phyloP scores from a whole-genome alignment of 2,329 filamentous ascomycete genomes.

The Capronia epimyces region DNA sequence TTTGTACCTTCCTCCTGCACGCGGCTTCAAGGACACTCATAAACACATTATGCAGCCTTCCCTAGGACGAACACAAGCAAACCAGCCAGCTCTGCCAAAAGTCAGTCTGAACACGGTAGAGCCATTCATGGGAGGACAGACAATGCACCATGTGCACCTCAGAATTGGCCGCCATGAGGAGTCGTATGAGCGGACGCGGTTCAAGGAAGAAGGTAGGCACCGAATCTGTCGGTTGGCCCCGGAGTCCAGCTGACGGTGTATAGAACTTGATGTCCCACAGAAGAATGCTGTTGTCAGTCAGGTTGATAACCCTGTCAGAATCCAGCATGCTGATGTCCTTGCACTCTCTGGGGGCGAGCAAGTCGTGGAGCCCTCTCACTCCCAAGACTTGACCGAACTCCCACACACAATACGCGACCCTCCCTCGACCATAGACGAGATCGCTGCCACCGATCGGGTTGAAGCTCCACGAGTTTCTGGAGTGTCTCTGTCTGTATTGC shows the following conservation, averaged over 20 bases:
- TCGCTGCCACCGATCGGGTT: neutral
- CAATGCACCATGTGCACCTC: constrained; percentile 4
- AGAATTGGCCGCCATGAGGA: constrained; percentile 6
- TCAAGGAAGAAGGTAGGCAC: constrained; percentile 2
- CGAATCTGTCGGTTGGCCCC: neutral
- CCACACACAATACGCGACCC: neutral
- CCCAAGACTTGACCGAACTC: neutral
- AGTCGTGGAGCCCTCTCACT: neutral
- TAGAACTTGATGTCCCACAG: constrained; percentile 1
- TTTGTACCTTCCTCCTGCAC: no score
- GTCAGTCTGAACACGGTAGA: no score
- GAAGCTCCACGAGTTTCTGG: neutral
- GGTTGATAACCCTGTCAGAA: neutral
- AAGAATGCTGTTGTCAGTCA: neutral
- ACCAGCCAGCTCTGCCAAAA: no score
- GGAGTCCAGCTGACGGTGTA: neutral
- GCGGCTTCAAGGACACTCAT: no score
- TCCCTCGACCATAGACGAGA: neutral
- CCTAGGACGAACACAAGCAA: no score
- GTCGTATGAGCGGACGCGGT: constrained; percentile 10
- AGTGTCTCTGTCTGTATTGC: neutral
- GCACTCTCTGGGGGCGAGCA: neutral
- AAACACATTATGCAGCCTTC: no score
- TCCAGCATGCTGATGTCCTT: neutral
- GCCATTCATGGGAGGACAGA: no score